phyloP scores from a whole-genome alignment of 1,284 basidiomycete species.

The Trichosporon asahii region DNA sequence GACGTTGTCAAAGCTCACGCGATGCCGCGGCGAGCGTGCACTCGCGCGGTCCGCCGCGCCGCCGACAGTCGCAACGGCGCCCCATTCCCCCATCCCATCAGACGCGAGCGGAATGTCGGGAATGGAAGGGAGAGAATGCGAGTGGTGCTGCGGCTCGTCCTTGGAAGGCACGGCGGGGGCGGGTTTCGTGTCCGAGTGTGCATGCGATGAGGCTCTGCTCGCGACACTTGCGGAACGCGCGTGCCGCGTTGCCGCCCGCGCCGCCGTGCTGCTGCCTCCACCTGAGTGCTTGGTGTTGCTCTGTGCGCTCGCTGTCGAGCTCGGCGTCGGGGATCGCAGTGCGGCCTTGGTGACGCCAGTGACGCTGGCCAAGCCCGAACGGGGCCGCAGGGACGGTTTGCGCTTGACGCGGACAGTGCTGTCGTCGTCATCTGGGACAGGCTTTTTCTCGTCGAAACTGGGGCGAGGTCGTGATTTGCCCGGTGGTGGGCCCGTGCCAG shows the following conservation, averaged over 20 bases:
- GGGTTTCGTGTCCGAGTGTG: background rate
- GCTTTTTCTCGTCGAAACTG: conserved; percentile 16
- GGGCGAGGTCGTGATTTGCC: conserved; percentile 9
- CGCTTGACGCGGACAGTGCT: conserved; percentile 4
- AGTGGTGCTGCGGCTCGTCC: conserved; percentile 3
- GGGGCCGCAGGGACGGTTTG: background rate
- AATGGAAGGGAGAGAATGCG: background rate
- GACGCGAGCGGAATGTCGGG: conserved; percentile 1
- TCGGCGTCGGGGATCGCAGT: conserved; percentile 1
- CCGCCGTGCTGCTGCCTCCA: conserved; percentile 1
- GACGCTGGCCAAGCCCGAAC: background rate
- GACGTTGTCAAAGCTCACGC: conserved; percentile 22
- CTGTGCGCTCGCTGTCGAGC: background rate
- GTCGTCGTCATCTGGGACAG: conserved; percentile 5
- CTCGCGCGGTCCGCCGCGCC: background rate
- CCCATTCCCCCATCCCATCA: conserved; percentile 13
- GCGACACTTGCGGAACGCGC: background rate
- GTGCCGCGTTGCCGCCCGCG: conserved; percentile 3
- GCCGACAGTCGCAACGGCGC: background rate
- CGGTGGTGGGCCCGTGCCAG: conserved; percentile 3
- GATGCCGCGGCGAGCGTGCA: conserved; percentile 10
- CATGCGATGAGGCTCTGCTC: background rate
- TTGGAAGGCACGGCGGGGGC: background rate
- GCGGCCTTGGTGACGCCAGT: background rate
- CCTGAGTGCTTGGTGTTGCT: background rate